These are phyloP conservation scores for Neltuma alba DNA, from an alignment of 306 rosid species.

Conservation along the genomic window DNA sequence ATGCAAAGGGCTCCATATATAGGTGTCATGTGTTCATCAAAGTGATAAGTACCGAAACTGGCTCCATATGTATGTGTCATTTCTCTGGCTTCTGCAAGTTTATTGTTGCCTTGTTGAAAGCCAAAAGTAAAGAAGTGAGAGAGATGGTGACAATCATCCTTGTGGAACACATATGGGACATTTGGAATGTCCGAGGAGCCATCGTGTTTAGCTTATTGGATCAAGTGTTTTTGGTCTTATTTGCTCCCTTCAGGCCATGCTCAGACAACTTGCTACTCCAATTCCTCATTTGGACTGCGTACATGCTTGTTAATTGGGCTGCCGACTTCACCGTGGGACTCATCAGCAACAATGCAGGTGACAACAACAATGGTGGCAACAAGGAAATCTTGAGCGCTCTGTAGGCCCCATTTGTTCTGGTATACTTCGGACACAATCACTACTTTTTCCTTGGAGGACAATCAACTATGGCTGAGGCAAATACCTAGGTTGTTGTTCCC, in stretches of 20 bases:
- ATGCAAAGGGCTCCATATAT: no score
- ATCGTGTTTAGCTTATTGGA: neutral
- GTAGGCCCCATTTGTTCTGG: conserved; percentile 35
- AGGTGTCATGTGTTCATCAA: no score
- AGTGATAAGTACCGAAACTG: no score
- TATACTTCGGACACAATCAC: conserved; percentile 42
- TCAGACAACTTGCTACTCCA: no score
- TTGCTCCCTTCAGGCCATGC: neutral
- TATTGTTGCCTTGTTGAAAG: neutral
- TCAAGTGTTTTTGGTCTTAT: neutral
- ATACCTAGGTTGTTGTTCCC: conserved; percentile 24
- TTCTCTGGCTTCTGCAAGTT: no score
- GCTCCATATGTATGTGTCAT: no score
- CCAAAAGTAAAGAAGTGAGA: neutral
- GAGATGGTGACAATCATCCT: neutral
- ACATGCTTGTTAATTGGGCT: conserved; percentile 15
- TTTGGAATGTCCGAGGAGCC: neutral
- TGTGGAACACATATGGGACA: neutral
- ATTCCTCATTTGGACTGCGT: neutral
- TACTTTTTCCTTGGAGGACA: conserved; percentile 48
- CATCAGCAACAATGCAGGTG: neutral
- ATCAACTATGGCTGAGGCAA: conserved; percentile 47
- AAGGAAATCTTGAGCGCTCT: neutral
- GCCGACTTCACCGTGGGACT: conserved; percentile 16
- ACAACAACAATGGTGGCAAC: no score